A percentile compares a stretch with the other conserved stretches of the same genome.
Conservation (phyloP, 192 early-diverging fungal genomes). For the Borealophlyctis nickersoniae region DNA sequence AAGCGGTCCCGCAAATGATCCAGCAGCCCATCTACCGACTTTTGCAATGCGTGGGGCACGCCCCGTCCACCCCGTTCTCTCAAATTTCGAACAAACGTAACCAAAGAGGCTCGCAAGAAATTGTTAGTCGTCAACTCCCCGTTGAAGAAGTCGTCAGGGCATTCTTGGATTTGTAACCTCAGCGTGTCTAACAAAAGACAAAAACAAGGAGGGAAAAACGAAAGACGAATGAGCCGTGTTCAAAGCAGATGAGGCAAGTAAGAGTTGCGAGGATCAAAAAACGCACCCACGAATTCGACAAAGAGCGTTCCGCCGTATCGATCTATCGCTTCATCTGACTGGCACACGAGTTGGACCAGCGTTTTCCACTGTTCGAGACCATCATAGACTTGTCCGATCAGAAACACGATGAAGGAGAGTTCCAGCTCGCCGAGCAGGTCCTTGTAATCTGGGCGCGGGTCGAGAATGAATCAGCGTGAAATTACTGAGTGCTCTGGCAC, state of each 20-base stretch:
- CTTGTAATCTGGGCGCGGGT: slow-evolving; percentile 33
- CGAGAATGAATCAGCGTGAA: background rate
- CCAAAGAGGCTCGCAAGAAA: slow-evolving; percentile 54
- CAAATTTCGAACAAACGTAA: slow-evolving; percentile 41
- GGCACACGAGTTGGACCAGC: slow-evolving; percentile 67
- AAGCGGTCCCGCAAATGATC: slow-evolving; percentile 54
- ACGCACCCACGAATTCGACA: slow-evolving; percentile 53
- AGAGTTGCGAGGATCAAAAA: background rate
- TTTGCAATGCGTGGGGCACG: slow-evolving; percentile 26
- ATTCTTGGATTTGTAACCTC: slow-evolving; percentile 62
- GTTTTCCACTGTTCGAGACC: slow-evolving; percentile 87
- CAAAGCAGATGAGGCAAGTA: slow-evolving; percentile 25
- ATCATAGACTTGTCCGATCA: slow-evolving; percentile 77
- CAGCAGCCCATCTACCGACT: slow-evolving; percentile 46
- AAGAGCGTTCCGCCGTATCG: slow-evolving; percentile 43
- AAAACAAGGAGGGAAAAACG: background rate
- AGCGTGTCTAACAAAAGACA: slow-evolving; percentile 41
- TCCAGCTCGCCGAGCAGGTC: slow-evolving; percentile 77
- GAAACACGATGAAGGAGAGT: slow-evolving; percentile 73
- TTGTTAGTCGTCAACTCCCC: slow-evolving; percentile 63
- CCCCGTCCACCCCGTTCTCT: slow-evolving; percentile 11
- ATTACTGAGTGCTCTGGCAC: background rate
- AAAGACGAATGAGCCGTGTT: background rate
- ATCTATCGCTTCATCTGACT: slow-evolving; percentile 57
- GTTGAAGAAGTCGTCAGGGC: slow-evolving; percentile 67